Conservation (phyloP, 2,329 filamentous ascomycete genomes). For the Fusarium austroafricanum region DNA sequence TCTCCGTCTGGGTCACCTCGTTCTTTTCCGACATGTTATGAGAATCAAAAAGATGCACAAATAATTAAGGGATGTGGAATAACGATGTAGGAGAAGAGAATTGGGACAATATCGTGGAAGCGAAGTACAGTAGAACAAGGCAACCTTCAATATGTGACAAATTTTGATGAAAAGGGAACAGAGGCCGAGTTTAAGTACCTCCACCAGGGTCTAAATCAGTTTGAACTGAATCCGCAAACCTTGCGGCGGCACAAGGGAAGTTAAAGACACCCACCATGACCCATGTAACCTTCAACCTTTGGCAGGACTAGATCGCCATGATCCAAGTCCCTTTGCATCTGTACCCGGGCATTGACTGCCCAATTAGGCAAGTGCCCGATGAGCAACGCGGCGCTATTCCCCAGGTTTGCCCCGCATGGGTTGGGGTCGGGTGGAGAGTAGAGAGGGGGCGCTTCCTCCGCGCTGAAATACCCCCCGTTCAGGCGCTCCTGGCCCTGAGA, state of each 20-base stretch:
- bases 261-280: constrained; percentile 17
- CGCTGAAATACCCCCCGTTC: constrained; percentile 12
- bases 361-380: constrained; percentile 44
- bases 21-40: constrained; percentile 55
- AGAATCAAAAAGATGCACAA: not conserved
- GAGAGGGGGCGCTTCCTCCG: constrained; percentile 12
- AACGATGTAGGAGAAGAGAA: constrained; percentile 1
- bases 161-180: constrained; percentile 22
- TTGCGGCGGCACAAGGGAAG: constrained; percentile 14
- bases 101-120: constrained; percentile 15
- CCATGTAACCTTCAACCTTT: constrained; percentile 26
- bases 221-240: constrained; percentile 23
- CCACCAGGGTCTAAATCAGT: constrained; percentile 15
- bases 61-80: not conserved
- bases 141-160: constrained; percentile 29
- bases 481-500: not conserved
- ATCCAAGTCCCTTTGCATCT: constrained; percentile 45
- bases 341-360: constrained; percentile 42
- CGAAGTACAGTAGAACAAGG: constrained; percentile 12
- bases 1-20: constrained; percentile 52
- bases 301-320: constrained; percentile 42
- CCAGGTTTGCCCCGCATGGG: constrained; percentile 47
- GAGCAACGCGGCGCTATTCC: constrained; percentile 39
- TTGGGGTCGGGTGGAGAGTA: not conserved
- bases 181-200: constrained; percentile 41